A percentile compares a stretch with the other conserved stretches of the same genome.
Evolutionary conservation across 352 stramenopile genomes (phyloP).

Genomic region (Halophytophthora polymorphica): DNA sequence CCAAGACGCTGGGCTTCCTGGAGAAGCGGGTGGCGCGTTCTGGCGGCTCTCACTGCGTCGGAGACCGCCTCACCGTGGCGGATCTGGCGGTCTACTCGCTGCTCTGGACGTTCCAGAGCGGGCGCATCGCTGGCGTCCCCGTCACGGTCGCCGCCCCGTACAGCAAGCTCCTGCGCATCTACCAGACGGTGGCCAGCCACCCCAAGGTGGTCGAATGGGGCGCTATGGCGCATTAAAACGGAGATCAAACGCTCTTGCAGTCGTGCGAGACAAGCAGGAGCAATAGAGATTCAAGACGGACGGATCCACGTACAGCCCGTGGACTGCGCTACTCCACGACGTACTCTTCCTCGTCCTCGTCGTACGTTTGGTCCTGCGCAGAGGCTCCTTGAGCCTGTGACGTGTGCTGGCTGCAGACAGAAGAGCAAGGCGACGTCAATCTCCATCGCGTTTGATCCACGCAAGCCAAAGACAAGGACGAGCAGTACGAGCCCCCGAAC

Average conservation of each 20-base stretch:
- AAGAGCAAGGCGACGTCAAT: neutral
- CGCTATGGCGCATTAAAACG: slow-evolving; percentile 9
- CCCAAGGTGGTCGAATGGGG: slow-evolving; percentile 44
- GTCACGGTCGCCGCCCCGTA: slow-evolving; percentile 24
- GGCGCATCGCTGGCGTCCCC: slow-evolving; percentile 26
- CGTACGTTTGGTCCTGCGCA: slow-evolving; percentile 39
- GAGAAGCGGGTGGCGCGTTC: slow-evolving; percentile 36
- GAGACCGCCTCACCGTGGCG: slow-evolving; percentile 34
- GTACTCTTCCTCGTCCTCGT: slow-evolving; percentile 72
- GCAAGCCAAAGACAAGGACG: no score
- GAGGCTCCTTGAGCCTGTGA: slow-evolving; percentile 22
- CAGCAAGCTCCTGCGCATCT: slow-evolving; percentile 27
- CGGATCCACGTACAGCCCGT: no score
- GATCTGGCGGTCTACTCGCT: slow-evolving; percentile 52
- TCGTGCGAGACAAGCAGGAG: no score
- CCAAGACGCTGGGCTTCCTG: slow-evolving; percentile 32
- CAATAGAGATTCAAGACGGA: no score
- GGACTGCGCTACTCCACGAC: slow-evolving; percentile 72
- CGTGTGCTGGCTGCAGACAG: slow-evolving; percentile 25
- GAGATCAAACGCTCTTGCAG: no score
- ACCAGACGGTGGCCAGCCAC: slow-evolving; percentile 30
- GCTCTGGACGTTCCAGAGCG: slow-evolving; percentile 36
- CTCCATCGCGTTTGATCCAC: no score
- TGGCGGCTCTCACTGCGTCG: slow-evolving; percentile 22
- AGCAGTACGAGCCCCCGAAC: neutral